Evolutionary conservation across 805 yeast genomes (phyloP), one percentile per base, ranked within the genome.

Genomic region (Wickerhamiella domercqiae): DNA sequence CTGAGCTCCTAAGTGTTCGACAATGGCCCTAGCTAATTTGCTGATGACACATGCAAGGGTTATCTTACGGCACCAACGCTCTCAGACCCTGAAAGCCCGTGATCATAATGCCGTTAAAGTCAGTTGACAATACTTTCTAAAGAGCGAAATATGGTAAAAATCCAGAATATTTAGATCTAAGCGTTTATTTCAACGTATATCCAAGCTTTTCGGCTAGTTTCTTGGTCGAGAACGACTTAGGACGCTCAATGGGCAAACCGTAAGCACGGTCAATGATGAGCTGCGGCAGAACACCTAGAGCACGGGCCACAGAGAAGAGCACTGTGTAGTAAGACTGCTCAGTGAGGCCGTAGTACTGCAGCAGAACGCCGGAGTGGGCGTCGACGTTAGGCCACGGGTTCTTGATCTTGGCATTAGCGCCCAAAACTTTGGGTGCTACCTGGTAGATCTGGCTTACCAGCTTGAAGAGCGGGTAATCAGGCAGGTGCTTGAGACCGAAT

Each of bases 331-430:
- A 80, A 32, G 80, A 71, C 52, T 73, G 74, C 67, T 79, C 83
- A 39, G 78, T 76, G 56, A 79, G 64, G 51, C 93, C 93, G 66
- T 79, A 79, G 71, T 80, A 75, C 63, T 79, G 86, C 61, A 79
- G 68, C 51, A 80, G 63, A 45, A 78, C 83, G 64, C 93, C 93
- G 36, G 87, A 78, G 64, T 77, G 83, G 38, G 90, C 77, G 64
- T 79, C 93, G 48, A 79, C 93, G 58, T 79, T 79, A 63, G 93
- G 90, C 84, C 84, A 79, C 64, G 90, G 90, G 73, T 79, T 79
- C 73, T 79, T 78, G 56, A 87, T 79, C 73, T 80, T 80, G 61
- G 87, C 90, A 61, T 79, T 87, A 64, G 76, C 67, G 51, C 79
- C 74, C 51, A 79, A 70, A 36, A 79, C 87, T 49, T 61, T 69